Evolutionary conservation across 2,329 filamentous ascomycete genomes (phyloP), one percentile per base, ranked within the genome.

Genomic region (Phoma sp.): DNA sequence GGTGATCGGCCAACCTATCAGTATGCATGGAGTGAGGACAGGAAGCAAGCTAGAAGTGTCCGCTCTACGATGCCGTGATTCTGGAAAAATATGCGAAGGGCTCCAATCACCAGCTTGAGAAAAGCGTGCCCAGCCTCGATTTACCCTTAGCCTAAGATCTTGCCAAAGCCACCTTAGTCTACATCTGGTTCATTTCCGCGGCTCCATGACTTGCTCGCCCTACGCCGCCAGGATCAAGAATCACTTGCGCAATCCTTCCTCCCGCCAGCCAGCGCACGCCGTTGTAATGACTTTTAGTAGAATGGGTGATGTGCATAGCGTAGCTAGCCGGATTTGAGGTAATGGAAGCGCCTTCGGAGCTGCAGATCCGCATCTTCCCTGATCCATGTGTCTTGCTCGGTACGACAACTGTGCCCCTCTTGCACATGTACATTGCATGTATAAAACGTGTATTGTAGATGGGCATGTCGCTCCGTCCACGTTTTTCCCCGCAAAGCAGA

Each of bases 61-160:
- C 22, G 35, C 36, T 40, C 40, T 3, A 39, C 23, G 25, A 30
- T 25, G 29, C 51, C 51, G 45, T 29, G 27, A 44, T 35, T 45
- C 40, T 48, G 51, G 51, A 45, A 45, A 13, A 33, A 23, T 37
- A 44, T 10, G 24, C 43, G 35, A 45, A 48, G 13, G n/a, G 41
- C 14, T 24, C 46, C 46, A 50, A 46, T 55, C 46, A 46, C 27
- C 11, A 24, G 6, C 8, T 7, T 27, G 23, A 35, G 18, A 27
- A 22, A 7, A 9, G 23, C 0, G 4, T 33, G 52, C 52, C 52
- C 47, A 51, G 52, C 42, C 10, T 51, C 43, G 43, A 56, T 56
- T 56, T 51, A 56, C 27, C 52, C 47, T 56, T 47, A 56, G 47
- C 47, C 47, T 51, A 47, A 44, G 47, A 51, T 56, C 42, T 18